Evolutionary conservation across 2,329 filamentous ascomycete species (phyloP), one percentile per base, ranked within the genome.

Genomic region (Didymellaceae sp.): DNA sequence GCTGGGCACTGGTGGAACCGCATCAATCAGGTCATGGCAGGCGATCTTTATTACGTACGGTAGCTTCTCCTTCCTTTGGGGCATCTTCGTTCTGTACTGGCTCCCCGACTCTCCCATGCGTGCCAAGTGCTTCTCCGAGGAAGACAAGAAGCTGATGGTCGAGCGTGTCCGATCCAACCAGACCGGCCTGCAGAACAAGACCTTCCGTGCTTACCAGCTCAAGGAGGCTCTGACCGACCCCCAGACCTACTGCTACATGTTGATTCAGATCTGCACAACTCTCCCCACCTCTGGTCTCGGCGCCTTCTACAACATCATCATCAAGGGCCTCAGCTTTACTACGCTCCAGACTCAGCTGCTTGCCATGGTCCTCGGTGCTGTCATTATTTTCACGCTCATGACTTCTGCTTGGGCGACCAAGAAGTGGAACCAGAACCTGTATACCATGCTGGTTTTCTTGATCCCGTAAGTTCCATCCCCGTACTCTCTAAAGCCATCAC

Each of bases 241-340:
- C 1, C 86, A 90, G 39, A 69, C 69, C n/a, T 77, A 73, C 67
- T 72, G 69, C 60, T 72, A 88, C 65, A 81, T 80, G 34, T 72
- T 83, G 6, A 86, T 91, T 37, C 82, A 86, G 44, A 75, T 91
- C 17, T 87, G 84, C 71, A 90, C 88, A 0, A 91, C 87, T 0
- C 76, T 91, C 1, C 88, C 88, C 0, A 91, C 87, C 0, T 86
- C 82, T 16, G 88, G 88, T 0, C 80, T 91, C 0, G 88, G 88
- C 6, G 85, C 84, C 0, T 91, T 90, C 66, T 84, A 86, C 45
- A 87, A 87, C 56, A 87, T 91, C 60, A 87, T 92, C 61, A 89
- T 91, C 71, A 82, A 66, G n/a, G 69, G 80, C 46, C 85, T 91
- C 51, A 74, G 86, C 0, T 92, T 91, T 63, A 79, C 75, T 0